These are phyloP conservation scores for Amanita pseudoporphyria DNA, from an alignment of 768 basidiomycete species.

Conservation along the genomic window DNA sequence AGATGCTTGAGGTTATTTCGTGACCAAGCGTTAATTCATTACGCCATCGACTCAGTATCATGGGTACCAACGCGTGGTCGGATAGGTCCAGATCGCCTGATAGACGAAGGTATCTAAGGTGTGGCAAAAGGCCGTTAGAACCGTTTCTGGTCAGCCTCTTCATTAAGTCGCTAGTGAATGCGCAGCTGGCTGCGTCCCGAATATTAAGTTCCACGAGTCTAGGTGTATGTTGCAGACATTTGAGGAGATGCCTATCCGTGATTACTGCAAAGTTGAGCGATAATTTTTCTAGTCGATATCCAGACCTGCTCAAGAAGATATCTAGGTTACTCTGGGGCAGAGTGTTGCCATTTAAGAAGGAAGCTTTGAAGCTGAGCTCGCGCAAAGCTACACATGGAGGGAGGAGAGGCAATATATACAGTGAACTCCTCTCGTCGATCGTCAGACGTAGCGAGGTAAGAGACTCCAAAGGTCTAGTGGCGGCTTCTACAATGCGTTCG, in stretches of 20 bases:
- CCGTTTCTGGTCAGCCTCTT: neutral
- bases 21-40: neutral
- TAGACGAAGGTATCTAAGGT: neutral
- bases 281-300: neutral
- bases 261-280: neutral
- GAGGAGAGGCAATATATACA: neutral
- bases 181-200: neutral
- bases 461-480: neutral
- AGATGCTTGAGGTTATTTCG: neutral
- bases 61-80: neutral
- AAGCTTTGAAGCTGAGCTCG: neutral
- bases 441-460: neutral
- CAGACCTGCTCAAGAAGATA: neutral
- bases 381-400: neutral
- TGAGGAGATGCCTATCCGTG: neutral
- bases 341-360: neutral
- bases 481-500: neutral
- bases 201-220: neutral
- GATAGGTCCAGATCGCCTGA: neutral
- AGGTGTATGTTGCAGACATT: neutral
- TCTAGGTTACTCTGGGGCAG: neutral
- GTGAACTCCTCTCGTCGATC: neutral
- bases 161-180: neutral
- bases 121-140: neutral
- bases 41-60: constrained; percentile 1